Base-by-base conservation (phyloP, 2,329 filamentous ascomycete species). In the Cryphonectria parasitica region DNA sequence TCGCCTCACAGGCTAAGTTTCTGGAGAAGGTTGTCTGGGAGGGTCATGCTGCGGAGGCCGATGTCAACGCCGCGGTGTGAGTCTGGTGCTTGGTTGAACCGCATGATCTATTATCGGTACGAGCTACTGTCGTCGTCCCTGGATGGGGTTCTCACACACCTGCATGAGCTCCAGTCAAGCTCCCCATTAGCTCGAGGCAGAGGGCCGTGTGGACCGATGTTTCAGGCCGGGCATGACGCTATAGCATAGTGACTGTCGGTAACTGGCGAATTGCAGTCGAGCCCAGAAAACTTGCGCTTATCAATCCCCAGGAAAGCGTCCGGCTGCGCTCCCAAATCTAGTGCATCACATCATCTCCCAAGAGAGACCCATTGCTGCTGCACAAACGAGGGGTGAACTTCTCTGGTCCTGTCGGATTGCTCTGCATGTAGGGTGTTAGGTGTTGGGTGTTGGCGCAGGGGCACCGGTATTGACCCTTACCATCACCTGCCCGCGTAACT, bases 251-350 rank as follows among this genome's bases (percentile, higher is more conserved):
- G 4, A 52, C 45, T 25, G 49, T 66, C 71, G 71, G 64, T 71
- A 65, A 62, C 45, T n/a, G 61, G 64, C 71, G 69, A 72, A 72
- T 72, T 63, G 62, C 25, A 71, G 45, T 13, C 25, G 3, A 7
- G 39, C 65, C 25, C 25, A 36, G 13, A 61, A 13, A 25, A 13
- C 17, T 60, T 17, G 61, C 61, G 68, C 58, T 69, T 72, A 52
- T 39, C 43, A 36, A 45, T 72, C 31, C 43, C 39, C 36, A 58
- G 39, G 43, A 41, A 41, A 58, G 58, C 39, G 52, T 63, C 54
- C 69, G 49, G 63, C 25, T 65, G 41, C 63, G 41, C 52, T 71
- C 49, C 69, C 62, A 64, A 58, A 72, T 58, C 58, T 69, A 36
- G 69, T 39, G 45, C 49, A 54, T 22, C 36, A 34, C 22, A 28